Percentiles rank a stretch among this genome's conserved stretches.
These are phyloP conservation scores for Penicillium odoratum DNA, from an alignment of 495 filamentous ascomycete species.

Conservation along the genomic window DNA sequence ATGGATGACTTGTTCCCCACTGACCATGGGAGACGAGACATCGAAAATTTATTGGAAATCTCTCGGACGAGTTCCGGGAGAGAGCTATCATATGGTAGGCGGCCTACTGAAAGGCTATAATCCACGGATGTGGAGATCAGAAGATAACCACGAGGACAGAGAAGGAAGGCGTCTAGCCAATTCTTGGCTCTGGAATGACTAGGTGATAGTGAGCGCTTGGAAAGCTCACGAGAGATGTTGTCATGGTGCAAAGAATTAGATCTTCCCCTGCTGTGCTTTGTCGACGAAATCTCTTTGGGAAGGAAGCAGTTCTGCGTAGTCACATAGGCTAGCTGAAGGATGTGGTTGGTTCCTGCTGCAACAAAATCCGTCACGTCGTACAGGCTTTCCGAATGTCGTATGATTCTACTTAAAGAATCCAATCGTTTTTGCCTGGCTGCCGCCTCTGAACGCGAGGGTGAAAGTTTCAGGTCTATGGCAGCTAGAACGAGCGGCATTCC, in stretches of 20 bases:
- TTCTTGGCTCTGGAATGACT: constrained; percentile 14
- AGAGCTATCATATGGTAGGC: constrained; percentile 23
- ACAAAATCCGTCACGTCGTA: constrained; percentile 40
- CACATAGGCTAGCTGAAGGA: constrained; percentile 33
- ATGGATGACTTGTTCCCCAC: neutral
- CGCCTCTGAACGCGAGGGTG: constrained; percentile 23
- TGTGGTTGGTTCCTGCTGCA: constrained; percentile 30
- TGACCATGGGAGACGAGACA: constrained; percentile 28
- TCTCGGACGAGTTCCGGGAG: constrained; percentile 31
- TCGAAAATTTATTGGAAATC: constrained; percentile 23
- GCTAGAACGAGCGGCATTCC: constrained; percentile 37
- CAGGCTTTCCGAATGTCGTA: constrained; percentile 30
- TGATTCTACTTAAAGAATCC: constrained; percentile 28
- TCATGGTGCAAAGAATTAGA: neutral
- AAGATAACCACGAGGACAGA: constrained; percentile 35
- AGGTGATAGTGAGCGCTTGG: neutral
- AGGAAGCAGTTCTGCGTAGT: constrained; percentile 34
- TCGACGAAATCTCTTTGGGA: constrained; percentile 2
- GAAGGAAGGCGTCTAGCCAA: constrained; percentile 35
- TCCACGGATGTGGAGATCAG: constrained; percentile 36
- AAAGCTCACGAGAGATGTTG: neutral
- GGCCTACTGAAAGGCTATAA: constrained; percentile 29
- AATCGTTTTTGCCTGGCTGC: constrained; percentile 23
- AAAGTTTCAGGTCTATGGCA: constrained; percentile 38
- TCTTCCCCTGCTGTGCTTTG: neutral